A percentile compares a stretch with the other conserved stretches of the same genome.
phyloP scores from a whole-genome alignment of 805 yeast genomes.

The Isabelozyma heimii region DNA sequence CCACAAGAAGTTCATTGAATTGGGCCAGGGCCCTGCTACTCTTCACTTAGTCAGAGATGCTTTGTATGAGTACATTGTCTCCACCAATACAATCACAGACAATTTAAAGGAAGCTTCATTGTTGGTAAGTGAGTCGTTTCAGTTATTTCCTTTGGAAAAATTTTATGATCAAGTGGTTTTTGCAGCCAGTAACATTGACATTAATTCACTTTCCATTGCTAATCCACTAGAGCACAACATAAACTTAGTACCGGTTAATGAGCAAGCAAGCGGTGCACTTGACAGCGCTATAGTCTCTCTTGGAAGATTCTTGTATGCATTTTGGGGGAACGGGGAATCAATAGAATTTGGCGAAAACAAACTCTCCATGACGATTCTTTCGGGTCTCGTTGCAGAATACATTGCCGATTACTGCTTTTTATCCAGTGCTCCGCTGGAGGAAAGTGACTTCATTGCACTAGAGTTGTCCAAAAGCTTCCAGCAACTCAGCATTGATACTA shows the following conservation, averaged over 20 bases:
- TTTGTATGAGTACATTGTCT: constrained; percentile 8
- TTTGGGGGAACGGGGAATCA: background rate
- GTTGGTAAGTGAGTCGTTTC: background rate
- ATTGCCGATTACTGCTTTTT: constrained; percentile 18
- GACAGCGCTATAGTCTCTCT: constrained; percentile 8
- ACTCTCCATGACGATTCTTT: constrained; percentile 6
- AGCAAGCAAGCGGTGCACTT: background rate
- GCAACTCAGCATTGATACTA: background rate
- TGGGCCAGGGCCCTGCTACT: constrained; percentile 1
- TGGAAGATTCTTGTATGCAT: constrained; percentile 11
- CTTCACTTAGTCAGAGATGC: constrained; percentile 5
- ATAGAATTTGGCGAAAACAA: background rate
- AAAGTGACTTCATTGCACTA: background rate
- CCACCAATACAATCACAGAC: constrained; percentile 1
- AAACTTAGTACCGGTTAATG: constrained; percentile 18
- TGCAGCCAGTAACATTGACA: constrained; percentile 10
- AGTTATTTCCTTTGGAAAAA: constrained; percentile 15
- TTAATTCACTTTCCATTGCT: constrained; percentile 38
- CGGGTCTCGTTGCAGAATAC: constrained; percentile 15
- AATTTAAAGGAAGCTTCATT: background rate
- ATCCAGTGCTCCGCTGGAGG: background rate
- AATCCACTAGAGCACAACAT: constrained; percentile 46
- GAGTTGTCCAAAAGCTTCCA: background rate
- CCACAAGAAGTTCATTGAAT: constrained; percentile 9
- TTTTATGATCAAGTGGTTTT: constrained; percentile 17